phyloP scores from a whole-genome alignment of 192 early-diverging fungal genomes.

The Backusella macrospora region DNA sequence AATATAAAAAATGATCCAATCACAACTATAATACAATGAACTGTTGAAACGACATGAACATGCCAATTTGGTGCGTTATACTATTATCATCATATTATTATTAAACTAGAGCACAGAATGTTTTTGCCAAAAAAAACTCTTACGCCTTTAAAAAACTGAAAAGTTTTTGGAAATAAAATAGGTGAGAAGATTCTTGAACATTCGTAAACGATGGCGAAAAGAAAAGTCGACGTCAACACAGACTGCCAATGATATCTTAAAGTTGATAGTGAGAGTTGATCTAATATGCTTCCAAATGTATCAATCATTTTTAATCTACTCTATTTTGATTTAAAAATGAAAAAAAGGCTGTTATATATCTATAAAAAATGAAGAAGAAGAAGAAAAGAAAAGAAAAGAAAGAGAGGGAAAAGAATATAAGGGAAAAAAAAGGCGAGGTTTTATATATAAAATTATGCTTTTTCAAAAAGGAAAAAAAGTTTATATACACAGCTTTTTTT shows the following conservation, averaged over 20 bases:
- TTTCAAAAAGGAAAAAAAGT: neutral
- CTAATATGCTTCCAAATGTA: constrained; percentile 44
- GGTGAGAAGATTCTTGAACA: constrained; percentile 65
- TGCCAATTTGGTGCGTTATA: constrained; percentile 60
- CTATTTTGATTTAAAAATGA: no score
- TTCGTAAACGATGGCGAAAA: constrained; percentile 58
- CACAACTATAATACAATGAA: constrained; percentile 73
- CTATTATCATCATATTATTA: constrained; percentile 5
- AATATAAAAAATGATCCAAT: constrained; percentile 68
- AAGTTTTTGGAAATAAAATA: constrained; percentile 68
- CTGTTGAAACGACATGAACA: constrained; percentile 80
- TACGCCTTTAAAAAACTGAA: constrained; percentile 57
- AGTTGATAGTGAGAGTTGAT: constrained; percentile 55
- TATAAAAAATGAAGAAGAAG: neutral
- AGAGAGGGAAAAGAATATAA: no score
- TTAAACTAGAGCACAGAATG: no score
- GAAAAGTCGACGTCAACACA: constrained; percentile 27
- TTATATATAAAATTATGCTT: neutral
- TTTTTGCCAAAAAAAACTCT: neutral
- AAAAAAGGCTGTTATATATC: neutral
- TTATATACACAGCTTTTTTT: no score
- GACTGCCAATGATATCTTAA: constrained; percentile 70
- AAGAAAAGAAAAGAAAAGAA: neutral
- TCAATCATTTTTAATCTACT: neutral
- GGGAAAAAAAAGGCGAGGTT: no score